These are phyloP conservation scores for Candida mesenterica DNA, from an alignment of 1,139 yeast species.

Conservation along the genomic window DNA sequence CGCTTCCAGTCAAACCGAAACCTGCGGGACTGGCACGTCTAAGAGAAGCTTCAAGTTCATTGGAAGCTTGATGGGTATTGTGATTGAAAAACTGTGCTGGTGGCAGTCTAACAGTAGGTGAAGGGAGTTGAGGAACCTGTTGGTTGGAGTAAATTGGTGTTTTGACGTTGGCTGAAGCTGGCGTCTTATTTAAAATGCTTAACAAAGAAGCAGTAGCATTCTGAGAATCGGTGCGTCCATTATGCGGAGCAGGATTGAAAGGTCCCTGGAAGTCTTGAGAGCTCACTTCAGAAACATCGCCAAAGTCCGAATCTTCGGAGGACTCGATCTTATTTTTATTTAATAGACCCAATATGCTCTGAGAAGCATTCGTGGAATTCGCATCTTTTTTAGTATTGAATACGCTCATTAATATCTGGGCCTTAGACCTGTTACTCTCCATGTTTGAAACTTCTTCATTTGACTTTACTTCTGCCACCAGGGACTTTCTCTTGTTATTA, in stretches of 20 bases:
- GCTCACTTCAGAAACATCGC: not conserved
- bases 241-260: not conserved
- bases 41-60: conserved; percentile 29
- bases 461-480: conserved; percentile 7
- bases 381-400: conserved; percentile 23
- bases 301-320: conserved; percentile 1
- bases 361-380: conserved; percentile 6
- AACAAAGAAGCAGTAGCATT: conserved; percentile 10
- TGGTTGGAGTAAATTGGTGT: not conserved
- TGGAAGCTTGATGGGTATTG: conserved; percentile 21
- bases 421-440: conserved; percentile 33
- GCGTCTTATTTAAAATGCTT: conserved; percentile 11
- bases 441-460: conserved; percentile 19
- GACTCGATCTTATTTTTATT: conserved; percentile 1
- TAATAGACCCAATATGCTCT: conserved; percentile 6
- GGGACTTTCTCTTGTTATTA: conserved; percentile 26
- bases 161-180: not conserved
- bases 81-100: conserved; percentile 5
- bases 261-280: not conserved
- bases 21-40: conserved; percentile 12
- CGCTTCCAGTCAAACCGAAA: conserved; percentile 9
- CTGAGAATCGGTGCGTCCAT: not conserved
- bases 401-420: conserved; percentile 39
- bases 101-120: not conserved
- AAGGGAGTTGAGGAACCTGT: not conserved